These are phyloP conservation scores for Sclerotinia borealis DNA, from an alignment of 2,329 filamentous ascomycete genomes.

Conservation along the genomic window DNA sequence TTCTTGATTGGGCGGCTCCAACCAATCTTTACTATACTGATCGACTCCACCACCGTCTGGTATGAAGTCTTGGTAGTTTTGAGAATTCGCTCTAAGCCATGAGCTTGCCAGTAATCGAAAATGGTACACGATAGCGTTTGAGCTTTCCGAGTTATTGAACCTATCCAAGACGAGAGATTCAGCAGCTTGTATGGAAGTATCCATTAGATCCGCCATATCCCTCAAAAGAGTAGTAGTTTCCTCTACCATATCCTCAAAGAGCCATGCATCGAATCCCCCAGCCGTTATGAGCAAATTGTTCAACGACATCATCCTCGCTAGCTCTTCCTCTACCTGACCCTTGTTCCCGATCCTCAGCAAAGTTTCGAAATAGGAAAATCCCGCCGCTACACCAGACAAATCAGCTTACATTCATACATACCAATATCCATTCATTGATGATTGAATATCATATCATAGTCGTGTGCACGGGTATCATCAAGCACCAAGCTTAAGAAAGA, in stretches of 20 bases:
- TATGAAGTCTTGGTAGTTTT: constrained; percentile 68
- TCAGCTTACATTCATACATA: constrained; percentile 7
- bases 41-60: constrained; percentile 51
- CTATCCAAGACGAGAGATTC: constrained; percentile 50
- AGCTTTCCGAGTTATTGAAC: constrained; percentile 67
- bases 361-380: constrained; percentile 87
- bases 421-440: constrained; percentile 7
- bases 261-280: constrained; percentile 62
- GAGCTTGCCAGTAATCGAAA: constrained; percentile 75
- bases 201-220: constrained; percentile 54
- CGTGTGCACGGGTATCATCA: constrained; percentile 11
- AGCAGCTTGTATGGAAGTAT: constrained; percentile 38
- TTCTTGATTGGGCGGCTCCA: constrained; percentile 73
- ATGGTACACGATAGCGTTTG: constrained; percentile 80
- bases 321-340: constrained; percentile 62
- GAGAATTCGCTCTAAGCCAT: constrained; percentile 71
- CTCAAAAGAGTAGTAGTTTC: constrained; percentile 64
- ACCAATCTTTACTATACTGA: constrained; percentile 61
- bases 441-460: constrained; percentile 8
- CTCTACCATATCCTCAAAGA: constrained; percentile 80
- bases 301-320: constrained; percentile 64
- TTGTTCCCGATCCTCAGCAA: constrained; percentile 63
- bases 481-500: constrained; percentile 14
- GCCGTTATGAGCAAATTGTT: constrained; percentile 63
- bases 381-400: constrained; percentile 59